These are phyloP conservation scores for Umbilicus rupestris DNA, from an alignment of 164 flowering plant genomes.

Conservation along the genomic window DNA sequence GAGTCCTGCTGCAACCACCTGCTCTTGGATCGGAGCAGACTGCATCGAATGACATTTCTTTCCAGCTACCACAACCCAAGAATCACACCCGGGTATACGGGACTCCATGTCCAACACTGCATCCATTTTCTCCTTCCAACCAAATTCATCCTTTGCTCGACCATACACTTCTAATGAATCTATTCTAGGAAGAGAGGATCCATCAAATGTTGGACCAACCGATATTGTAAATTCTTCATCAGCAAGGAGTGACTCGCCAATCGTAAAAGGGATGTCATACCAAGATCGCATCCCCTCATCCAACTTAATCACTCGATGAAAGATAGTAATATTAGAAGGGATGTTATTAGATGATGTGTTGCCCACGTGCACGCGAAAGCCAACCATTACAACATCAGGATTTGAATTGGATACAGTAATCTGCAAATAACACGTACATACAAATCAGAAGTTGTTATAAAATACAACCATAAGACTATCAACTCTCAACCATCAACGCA, in stretches of 20 bases:
- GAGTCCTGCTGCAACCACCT: conserved; percentile 86
- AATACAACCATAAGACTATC: neutral
- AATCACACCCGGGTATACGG: conserved; percentile 56
- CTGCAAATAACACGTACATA: conserved; percentile 31
- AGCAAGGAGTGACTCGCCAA: conserved; percentile 92
- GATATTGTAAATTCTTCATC: conserved; percentile 82
- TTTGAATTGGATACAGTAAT: conserved; percentile 83
- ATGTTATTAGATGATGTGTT: conserved; percentile 80
- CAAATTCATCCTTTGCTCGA: conserved; percentile 97
- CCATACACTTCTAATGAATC: conserved; percentile 96
- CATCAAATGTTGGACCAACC: conserved; percentile 78
- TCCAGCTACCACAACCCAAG: conserved; percentile 44
- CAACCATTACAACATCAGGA: conserved; percentile 98
- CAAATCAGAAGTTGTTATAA: neutral
- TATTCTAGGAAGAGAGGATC: conserved; percentile 73
- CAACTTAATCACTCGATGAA: conserved; percentile 79
- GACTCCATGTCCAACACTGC: conserved; percentile 89
- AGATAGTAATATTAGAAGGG: conserved; percentile 73
- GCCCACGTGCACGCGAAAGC: conserved; percentile 89
- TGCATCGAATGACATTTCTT: conserved; percentile 54
- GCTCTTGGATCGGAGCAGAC: conserved; percentile 73
- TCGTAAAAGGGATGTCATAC: conserved; percentile 98
- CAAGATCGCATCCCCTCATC: conserved; percentile 96
- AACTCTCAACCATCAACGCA: neutral
- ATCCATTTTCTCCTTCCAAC: conserved; percentile 99